A percentile compares a stretch with the other conserved stretches of the same genome.
phyloP scores from a whole-genome alignment of 352 stramenopile species.

The Blastocystis sp. region DNA sequence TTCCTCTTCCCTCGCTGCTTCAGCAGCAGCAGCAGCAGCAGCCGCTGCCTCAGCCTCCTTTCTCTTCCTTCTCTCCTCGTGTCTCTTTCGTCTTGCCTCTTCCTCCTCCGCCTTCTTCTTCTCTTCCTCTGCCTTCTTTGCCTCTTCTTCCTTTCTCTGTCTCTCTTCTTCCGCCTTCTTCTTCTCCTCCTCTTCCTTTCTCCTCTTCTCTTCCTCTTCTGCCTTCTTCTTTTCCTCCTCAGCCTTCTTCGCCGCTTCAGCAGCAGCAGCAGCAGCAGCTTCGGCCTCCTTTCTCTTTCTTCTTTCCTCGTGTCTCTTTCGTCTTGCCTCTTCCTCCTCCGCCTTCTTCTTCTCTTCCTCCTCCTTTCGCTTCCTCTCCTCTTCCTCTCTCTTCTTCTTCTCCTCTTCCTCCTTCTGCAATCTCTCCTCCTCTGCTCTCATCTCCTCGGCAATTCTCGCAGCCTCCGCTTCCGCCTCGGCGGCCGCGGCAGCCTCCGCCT shows the following conservation, averaged over 20 bases:
- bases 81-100: background rate
- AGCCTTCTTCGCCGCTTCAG: background rate
- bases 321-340: background rate
- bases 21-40: background rate
- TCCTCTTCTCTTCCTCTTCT: background rate
- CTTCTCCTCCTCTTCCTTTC: conserved; percentile 6
- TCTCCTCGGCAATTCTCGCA: background rate
- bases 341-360: background rate
- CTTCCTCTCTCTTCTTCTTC: background rate
- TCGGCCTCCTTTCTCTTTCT: background rate
- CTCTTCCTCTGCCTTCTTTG: conserved; percentile 12
- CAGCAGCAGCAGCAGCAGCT: background rate
- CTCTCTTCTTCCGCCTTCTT: background rate
- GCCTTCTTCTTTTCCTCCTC: background rate
- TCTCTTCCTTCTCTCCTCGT: conserved; percentile 37
- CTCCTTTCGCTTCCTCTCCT: background rate
- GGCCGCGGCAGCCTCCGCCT: background rate
- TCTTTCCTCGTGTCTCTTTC: background rate
- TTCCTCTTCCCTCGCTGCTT: background rate
- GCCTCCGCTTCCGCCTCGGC: background rate
- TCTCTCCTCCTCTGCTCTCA: background rate
- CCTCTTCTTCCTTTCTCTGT: background rate
- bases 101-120: background rate
- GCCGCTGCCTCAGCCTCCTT: conserved; percentile 3
- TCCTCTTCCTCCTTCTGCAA: background rate